Conservation (phyloP, 2,329 filamentous ascomycete genomes). For the Ophiosphaerella narmari region DNA sequence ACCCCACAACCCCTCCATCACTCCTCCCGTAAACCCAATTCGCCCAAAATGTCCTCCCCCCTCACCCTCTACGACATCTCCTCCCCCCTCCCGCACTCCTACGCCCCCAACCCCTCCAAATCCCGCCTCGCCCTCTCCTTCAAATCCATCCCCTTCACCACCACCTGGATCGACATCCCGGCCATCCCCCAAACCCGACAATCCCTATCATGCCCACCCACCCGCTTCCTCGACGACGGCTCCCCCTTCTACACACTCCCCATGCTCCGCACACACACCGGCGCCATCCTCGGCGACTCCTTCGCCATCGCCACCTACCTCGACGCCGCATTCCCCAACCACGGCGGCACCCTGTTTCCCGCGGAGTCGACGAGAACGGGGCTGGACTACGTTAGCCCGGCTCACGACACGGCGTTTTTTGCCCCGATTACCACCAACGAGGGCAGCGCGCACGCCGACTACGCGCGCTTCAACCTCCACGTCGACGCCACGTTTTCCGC, state of each 20-base stretch:
- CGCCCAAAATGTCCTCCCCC: slow-evolving; percentile 27
- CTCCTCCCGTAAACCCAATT: not conserved
- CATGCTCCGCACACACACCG: slow-evolving; percentile 55
- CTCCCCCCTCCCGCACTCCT: slow-evolving; percentile 48
- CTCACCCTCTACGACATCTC: slow-evolving; percentile 57
- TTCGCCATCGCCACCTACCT: slow-evolving; percentile 69
- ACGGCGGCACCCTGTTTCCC: slow-evolving; percentile 56
- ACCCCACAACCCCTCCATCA: no score
- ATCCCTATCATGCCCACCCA: slow-evolving; percentile 53
- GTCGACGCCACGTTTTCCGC: slow-evolving; percentile 61
- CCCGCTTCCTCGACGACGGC: slow-evolving; percentile 62
- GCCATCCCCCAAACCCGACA: slow-evolving; percentile 54
- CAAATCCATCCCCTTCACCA: slow-evolving; percentile 55
- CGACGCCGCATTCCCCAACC: slow-evolving; percentile 56
- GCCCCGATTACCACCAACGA: slow-evolving; percentile 24
- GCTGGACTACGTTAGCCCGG: slow-evolving; percentile 37
- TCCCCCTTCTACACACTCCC: slow-evolving; percentile 65
- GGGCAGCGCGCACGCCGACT: slow-evolving; percentile 42
- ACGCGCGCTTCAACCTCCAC: slow-evolving; percentile 56
- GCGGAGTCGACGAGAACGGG: slow-evolving; percentile 15
- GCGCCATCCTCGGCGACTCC: slow-evolving; percentile 60
- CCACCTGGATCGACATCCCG: slow-evolving; percentile 58
- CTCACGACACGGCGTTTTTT: slow-evolving; percentile 31
- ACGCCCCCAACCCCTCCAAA: slow-evolving; percentile 58
- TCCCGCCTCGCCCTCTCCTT: slow-evolving; percentile 56